Evolutionary conservation across 805 yeast species (phyloP).

Genomic region (Candida lessepsii): DNA sequence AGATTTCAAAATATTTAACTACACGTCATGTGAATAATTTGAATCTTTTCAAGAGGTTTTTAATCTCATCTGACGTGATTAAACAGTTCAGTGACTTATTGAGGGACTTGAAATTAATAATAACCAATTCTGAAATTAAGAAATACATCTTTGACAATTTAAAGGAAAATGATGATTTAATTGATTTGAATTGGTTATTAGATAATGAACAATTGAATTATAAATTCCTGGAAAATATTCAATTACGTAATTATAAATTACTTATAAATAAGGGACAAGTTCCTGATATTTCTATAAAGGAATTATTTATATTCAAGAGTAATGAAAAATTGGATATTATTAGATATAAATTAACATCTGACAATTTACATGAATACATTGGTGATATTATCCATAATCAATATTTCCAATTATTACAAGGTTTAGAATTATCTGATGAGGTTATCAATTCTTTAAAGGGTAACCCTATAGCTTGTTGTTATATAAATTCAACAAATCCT

Average conservation of each 20-base stretch:
- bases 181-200: slow-evolving; percentile 13
- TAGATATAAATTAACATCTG: slow-evolving; percentile 6
- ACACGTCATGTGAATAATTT: slow-evolving; percentile 7
- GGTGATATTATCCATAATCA: slow-evolving; percentile 3
- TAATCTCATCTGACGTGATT: neutral
- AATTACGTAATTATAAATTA: slow-evolving; percentile 9
- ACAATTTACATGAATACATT: slow-evolving; percentile 6
- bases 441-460: slow-evolving; percentile 5
- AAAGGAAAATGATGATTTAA: neutral
- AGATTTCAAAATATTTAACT: slow-evolving; percentile 9
- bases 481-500: slow-evolving; percentile 1
- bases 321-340: slow-evolving; percentile 7
- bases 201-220: slow-evolving; percentile 11
- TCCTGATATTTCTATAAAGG: slow-evolving; percentile 8
- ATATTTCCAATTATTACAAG: slow-evolving; percentile 9
- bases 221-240: slow-evolving; percentile 9
- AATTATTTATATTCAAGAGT: slow-evolving; percentile 9
- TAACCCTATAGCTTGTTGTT: slow-evolving; percentile 1
- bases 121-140: slow-evolving; percentile 5
- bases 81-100: slow-evolving; percentile 5
- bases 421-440: slow-evolving; percentile 8
- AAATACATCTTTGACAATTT: slow-evolving; percentile 9
- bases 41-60: slow-evolving; percentile 8
- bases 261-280: neutral
- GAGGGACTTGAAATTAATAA: slow-evolving; percentile 1